Conservation (phyloP, 1,284 basidiomycete species). For the Moniliophthora roreri region DNA sequence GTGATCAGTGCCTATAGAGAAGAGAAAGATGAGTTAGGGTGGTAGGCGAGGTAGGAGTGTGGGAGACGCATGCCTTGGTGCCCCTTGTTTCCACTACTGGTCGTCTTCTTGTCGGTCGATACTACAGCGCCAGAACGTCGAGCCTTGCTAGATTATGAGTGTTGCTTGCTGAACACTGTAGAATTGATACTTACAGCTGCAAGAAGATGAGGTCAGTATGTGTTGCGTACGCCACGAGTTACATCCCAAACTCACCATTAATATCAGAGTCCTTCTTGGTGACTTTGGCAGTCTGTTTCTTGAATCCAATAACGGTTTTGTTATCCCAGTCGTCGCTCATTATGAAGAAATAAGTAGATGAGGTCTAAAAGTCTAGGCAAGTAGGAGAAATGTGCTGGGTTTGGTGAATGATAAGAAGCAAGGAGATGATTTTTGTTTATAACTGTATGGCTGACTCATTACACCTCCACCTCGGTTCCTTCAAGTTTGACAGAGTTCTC, state of each 20-base stretch:
- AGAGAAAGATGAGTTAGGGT: constrained; percentile 1
- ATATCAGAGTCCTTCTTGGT: constrained; percentile 67
- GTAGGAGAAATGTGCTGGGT: background rate
- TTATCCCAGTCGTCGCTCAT: constrained; percentile 74
- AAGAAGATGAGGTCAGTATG: constrained; percentile 13
- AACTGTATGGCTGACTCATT: constrained; percentile 9
- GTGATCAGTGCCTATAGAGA: constrained; percentile 78
- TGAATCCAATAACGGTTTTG: constrained; percentile 78
- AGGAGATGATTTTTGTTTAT: background rate
- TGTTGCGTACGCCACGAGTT: constrained; percentile 5
- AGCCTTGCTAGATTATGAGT: constrained; percentile 43
- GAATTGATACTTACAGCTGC: constrained; percentile 46
- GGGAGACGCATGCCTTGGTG: constrained; percentile 53
- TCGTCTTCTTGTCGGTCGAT: constrained; percentile 75
- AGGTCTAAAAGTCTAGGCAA: constrained; percentile 3
- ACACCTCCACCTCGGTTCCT: no score
- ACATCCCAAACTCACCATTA: constrained; percentile 55
- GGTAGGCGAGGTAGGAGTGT: background rate
- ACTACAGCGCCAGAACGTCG: constrained; percentile 71
- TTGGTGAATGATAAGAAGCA: constrained; percentile 3
- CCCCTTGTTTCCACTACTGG: constrained; percentile 69
- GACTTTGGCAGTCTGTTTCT: constrained; percentile 68
- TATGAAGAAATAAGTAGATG: constrained; percentile 18
- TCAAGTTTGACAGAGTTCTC: no score
- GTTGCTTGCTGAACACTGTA: background rate